Evolutionary conservation across 139 green algal genomes (phyloP), one percentile per base, ranked within the genome.

Genomic region (Penium margaritaceum): DNA sequence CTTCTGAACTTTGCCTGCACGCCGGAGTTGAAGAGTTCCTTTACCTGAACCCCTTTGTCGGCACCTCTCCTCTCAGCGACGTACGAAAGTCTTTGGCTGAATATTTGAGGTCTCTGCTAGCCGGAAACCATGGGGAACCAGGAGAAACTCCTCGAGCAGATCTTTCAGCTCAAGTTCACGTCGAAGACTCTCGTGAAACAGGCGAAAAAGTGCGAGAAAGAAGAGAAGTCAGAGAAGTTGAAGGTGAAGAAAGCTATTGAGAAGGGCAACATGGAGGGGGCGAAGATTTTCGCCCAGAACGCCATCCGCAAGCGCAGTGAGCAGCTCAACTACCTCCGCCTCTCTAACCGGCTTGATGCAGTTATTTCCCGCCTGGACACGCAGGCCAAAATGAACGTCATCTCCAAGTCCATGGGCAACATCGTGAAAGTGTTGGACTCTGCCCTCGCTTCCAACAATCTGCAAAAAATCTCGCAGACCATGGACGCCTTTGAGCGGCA

Each of bases 171-270:
- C 17, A 96, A 95, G 81, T 93, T 93, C 71, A 96, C 88, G 4
- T 86, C 84, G 7, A 99, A 98, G 77, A 90, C 95, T 84, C 85
- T 99, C 3, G 85, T 85, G 17, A 81, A 87, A 14, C 80, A 88
- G 55, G 84, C 90, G 1, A 84, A 87, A 5, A 96, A 97, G 68
- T 92, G 86, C 63, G 92, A 97, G 72, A 95, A 95, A 71, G 93
- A 98, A 29, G 90, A 98, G 73, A 96, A 96, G 83, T 55, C 80
- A 19, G 88, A 96, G 72, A 91, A 92, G 78, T 74, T 92, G 0
- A 96, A 96, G 69, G 84, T 96, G 3, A 97, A 98, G 76, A 95
- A 93, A 61, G 94, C 94, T 1, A 98, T 99, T 32, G 95, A 99
- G 71, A 98, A 98, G 75, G 91, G 92, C 47, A 97, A 99, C 81